Percentiles rank a stretch among this genome's conserved stretches.
These are phyloP conservation scores for Colletotrichum sidae DNA, from an alignment of 2,329 filamentous ascomycete species.

Conservation along the genomic window DNA sequence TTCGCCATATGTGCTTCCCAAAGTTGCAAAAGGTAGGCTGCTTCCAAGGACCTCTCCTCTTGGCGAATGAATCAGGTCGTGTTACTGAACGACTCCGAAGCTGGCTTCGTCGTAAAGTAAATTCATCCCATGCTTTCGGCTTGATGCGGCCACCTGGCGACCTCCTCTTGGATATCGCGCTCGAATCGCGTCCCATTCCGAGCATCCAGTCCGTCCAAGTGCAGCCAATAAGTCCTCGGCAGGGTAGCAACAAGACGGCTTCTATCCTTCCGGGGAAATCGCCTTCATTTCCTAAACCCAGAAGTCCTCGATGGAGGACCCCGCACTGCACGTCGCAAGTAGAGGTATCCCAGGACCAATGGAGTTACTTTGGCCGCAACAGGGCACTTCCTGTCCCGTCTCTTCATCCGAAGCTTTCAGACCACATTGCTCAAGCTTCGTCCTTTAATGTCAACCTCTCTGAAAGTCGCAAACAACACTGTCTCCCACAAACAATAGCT, in stretches of 20 bases:
- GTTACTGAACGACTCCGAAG: not conserved
- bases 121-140: not conserved
- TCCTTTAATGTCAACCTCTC: not conserved
- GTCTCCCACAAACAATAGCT: not conserved
- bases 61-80: constrained; percentile 22
- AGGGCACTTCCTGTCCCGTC: not conserved
- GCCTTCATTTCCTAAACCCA: not conserved
- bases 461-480: not conserved
- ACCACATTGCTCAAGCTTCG: not conserved
- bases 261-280: constrained; percentile 1
- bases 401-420: not conserved
- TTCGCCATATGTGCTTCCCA: not conserved
- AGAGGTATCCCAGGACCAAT: constrained; percentile 3
- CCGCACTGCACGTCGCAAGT: constrained; percentile 23
- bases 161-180: not conserved
- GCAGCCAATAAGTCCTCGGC: constrained; percentile 17
- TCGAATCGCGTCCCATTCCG: constrained; percentile 16
- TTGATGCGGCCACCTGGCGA: not conserved
- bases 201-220: constrained; percentile 17
- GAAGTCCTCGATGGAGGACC: constrained; percentile 9
- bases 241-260: constrained; percentile 18
- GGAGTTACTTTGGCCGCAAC: not conserved
- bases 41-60: not conserved
- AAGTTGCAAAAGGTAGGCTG: not conserved
- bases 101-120: not conserved